Conservation (phyloP, 495 filamentous ascomycete species). For the Hypoxylon lienhwacheense region DNA sequence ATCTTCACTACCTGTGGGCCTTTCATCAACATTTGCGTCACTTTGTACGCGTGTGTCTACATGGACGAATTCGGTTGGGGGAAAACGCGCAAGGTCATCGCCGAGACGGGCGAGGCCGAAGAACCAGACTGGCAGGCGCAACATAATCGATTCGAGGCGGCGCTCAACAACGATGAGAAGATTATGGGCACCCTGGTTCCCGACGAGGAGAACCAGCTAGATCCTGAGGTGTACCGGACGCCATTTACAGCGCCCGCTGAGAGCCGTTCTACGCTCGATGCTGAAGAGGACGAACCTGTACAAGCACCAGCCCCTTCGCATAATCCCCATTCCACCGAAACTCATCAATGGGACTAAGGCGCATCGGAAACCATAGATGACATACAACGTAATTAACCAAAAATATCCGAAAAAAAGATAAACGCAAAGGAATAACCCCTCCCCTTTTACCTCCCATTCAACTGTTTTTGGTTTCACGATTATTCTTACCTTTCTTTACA, state of each 20-base stretch:
- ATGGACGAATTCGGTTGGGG: slow-evolving; percentile 42
- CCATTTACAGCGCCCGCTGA: slow-evolving; percentile 20
- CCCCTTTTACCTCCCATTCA: no score
- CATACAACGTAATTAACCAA: no score
- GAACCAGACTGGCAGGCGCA: slow-evolving; percentile 17
- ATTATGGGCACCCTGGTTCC: slow-evolving; percentile 24
- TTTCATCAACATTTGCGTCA: slow-evolving; percentile 39
- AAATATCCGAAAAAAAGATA: neutral
- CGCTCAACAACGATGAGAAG: slow-evolving; percentile 24
- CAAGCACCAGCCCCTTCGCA: neutral
- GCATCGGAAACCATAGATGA: neutral
- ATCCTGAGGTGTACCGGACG: slow-evolving; percentile 22
- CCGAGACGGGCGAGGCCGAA: slow-evolving; percentile 34
- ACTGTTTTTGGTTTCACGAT: no score
- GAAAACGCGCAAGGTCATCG: slow-evolving; percentile 41
- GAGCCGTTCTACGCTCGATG: neutral
- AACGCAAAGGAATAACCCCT: no score
- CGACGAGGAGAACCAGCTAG: slow-evolving; percentile 30
- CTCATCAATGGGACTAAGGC: neutral
- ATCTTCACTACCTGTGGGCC: slow-evolving; percentile 29
- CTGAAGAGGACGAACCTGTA: neutral
- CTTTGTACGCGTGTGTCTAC: slow-evolving; percentile 31
- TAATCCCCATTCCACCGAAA: neutral
- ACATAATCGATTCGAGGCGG: slow-evolving; percentile 16
- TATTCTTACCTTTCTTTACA: neutral